phyloP scores from a whole-genome alignment of 2,329 filamentous ascomycete genomes.

The Myriosclerotinia duriaeana region DNA sequence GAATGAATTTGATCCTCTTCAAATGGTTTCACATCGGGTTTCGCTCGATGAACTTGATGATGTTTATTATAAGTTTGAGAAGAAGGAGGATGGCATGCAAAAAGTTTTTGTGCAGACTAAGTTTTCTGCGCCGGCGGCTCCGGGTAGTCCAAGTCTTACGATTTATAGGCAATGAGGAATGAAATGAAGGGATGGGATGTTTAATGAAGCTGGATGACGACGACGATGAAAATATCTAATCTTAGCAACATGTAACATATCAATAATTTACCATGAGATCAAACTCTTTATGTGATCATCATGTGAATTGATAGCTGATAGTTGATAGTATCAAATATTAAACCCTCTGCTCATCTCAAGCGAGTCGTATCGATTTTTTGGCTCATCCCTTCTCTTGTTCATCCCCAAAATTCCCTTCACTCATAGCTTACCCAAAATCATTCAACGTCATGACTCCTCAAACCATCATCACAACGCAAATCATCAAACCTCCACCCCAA shows the following conservation, averaged over 20 bases:
- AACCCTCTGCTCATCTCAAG: neutral
- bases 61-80: conserved; percentile 61
- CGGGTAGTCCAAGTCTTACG: conserved; percentile 47
- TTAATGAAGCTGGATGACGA: neutral
- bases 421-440: neutral
- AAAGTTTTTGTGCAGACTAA: conserved; percentile 70
- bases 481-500: neutral
- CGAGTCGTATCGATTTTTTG: too few relatives aligned
- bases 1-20: conserved; percentile 68
- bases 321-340: neutral
- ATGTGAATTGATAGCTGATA: neutral
- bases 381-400: neutral
- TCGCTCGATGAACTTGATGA: conserved; percentile 70
- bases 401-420: neutral
- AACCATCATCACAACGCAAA: neutral
- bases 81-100: conserved; percentile 67
- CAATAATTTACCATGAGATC: neutral
- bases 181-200: neutral
- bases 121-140: conserved; percentile 52
- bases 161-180: conserved; percentile 5
- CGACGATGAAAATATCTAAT: neutral
- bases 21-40: conserved; percentile 80
- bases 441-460: neutral
- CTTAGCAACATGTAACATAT: neutral
- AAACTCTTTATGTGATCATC: neutral